These are phyloP conservation scores for Pestalotiopsis sp. DNA, from an alignment of 2,329 filamentous ascomycete genomes.

Conservation along the genomic window DNA sequence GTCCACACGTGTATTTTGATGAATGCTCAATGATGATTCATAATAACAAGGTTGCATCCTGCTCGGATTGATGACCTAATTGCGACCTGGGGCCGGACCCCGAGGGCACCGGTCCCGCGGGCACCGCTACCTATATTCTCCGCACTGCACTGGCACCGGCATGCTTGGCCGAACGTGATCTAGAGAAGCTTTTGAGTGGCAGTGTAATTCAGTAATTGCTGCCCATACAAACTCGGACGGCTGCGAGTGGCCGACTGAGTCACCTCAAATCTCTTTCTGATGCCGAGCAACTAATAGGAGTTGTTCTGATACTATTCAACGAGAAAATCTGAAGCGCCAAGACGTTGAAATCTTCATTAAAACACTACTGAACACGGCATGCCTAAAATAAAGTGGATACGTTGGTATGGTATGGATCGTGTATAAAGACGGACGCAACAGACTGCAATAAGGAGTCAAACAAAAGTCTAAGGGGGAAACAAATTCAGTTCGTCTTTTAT, in stretches of 20 bases:
- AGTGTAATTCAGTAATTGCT: neutral
- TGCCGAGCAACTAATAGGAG: neutral
- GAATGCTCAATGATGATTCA: too few species aligned
- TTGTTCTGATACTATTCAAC: neutral
- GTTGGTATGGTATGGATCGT: neutral
- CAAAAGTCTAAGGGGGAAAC: neutral
- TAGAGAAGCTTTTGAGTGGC: neutral
- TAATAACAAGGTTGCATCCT: too few species aligned
- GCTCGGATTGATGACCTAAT: neutral
- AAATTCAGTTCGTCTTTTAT: neutral
- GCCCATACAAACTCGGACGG: neutral
- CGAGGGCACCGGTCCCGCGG: neutral
- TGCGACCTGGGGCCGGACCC: neutral
- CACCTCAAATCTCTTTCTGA: neutral
- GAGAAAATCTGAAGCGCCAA: neutral
- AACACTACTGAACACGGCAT: neutral
- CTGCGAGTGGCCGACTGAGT: neutral
- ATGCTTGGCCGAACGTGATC: neutral
- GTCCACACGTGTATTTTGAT: too few species aligned
- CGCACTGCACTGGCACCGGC: neutral
- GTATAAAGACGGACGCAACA: neutral
- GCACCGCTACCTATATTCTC: neutral
- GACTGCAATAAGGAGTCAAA: too few species aligned
- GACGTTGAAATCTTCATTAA: neutral
- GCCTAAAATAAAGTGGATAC: neutral